Evolutionary conservation across 1,284 basidiomycete genomes (phyloP).

Genomic region (Puccinia triticina): DNA sequence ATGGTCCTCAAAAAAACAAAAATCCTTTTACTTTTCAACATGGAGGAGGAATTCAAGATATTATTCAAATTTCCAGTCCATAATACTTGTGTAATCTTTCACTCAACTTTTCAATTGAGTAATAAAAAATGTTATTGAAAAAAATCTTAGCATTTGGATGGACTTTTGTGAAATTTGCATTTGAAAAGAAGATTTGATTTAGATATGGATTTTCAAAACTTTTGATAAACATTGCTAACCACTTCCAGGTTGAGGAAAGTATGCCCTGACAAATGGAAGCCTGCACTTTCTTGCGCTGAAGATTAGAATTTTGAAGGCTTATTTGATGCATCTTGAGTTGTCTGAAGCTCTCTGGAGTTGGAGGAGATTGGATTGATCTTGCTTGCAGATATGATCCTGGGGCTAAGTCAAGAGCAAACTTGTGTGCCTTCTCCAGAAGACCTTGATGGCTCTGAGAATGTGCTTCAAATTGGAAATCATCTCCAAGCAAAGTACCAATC

Average conservation of each 20-base stretch:
- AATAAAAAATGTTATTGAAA: conserved; percentile 2
- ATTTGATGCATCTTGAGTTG: too few relatives aligned
- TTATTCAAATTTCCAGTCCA: too few relatives aligned
- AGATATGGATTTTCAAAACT: neutral
- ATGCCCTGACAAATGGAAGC: neutral
- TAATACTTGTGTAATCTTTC: neutral
- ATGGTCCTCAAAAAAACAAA: too few relatives aligned
- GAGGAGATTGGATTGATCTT: neutral
- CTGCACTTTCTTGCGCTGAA: neutral
- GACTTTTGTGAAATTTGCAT: too few relatives aligned
- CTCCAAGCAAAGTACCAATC: neutral
- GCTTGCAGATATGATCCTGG: neutral
- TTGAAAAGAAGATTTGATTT: neutral
- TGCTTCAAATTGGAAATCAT: neutral
- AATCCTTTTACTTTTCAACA: too few relatives aligned
- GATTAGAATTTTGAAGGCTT: too few relatives aligned
- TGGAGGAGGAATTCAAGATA: too few relatives aligned
- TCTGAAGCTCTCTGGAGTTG: neutral
- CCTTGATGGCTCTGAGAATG: neutral
- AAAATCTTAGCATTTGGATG: neutral
- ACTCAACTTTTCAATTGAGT: conserved; percentile 2
- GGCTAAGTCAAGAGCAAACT: neutral
- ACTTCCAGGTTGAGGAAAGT: neutral
- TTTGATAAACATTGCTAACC: neutral
- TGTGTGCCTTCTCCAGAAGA: neutral